These are phyloP conservation scores for Chaetomium sp. DNA, from an alignment of 2,329 filamentous ascomycete species.

Conservation along the genomic window DNA sequence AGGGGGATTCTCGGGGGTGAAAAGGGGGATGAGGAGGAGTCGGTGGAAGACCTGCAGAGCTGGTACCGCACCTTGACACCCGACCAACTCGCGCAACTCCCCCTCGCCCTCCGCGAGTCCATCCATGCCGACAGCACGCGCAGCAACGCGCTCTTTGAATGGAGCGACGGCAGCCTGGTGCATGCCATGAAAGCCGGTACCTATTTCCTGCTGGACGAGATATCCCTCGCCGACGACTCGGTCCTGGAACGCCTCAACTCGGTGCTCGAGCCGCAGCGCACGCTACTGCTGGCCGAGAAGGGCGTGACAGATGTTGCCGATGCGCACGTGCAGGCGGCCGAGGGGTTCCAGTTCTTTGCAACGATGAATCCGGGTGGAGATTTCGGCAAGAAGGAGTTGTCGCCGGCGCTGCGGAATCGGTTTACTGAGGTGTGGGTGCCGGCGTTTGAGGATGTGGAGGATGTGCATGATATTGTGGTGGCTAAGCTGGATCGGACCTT, in stretches of 20 bases:
- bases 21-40: slow-evolving; percentile 32
- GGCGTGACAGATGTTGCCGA: slow-evolving; percentile 58
- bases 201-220: slow-evolving; percentile 93
- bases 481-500: slow-evolving; percentile 54
- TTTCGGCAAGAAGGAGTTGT: slow-evolving; percentile 96
- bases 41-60: slow-evolving; percentile 50
- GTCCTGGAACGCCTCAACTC: slow-evolving; percentile 95
- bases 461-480: slow-evolving; percentile 79
- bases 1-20: slow-evolving; percentile 37
- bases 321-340: slow-evolving; percentile 66
- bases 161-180: slow-evolving; percentile 89
- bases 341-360: slow-evolving; percentile 90
- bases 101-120: slow-evolving; percentile 40
- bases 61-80: slow-evolving; percentile 50
- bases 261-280: slow-evolving; percentile 82
- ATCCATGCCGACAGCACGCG: slow-evolving; percentile 49
- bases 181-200: slow-evolving; percentile 86
- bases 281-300: slow-evolving; percentile 87
- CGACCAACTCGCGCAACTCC: slow-evolving; percentile 39
- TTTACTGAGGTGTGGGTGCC: slow-evolving; percentile 99
- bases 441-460: slow-evolving; percentile 72
- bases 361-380: slow-evolving; percentile 99
- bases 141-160: slow-evolving; percentile 86
- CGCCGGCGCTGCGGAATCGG: slow-evolving; percentile 86
- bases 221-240: slow-evolving; percentile 94